Conservation (phyloP, 768 basidiomycete species). For the Boletus rubroflammeus region DNA sequence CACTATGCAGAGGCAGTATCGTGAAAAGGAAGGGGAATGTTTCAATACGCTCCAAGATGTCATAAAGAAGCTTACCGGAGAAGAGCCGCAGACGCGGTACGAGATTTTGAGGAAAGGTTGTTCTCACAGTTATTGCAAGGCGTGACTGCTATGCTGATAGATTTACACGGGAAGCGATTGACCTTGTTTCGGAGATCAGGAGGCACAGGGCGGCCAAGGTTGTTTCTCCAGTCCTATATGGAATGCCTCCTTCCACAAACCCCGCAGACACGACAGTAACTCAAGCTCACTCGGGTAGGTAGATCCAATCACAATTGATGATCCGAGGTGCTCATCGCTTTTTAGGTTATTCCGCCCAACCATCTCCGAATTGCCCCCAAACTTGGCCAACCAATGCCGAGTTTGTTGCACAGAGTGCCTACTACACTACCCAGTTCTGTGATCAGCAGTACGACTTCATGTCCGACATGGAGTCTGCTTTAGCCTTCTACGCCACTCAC, state of each 20-base stretch:
- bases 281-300: not conserved
- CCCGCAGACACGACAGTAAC: not conserved
- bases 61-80: slow-evolving; percentile 19
- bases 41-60: slow-evolving; percentile 11
- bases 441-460: not conserved
- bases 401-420: not conserved
- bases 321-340: not conserved
- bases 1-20: slow-evolving; percentile 19
- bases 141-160: slow-evolving; percentile 3
- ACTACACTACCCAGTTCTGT: not conserved
- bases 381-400: not conserved
- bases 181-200: not conserved
- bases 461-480: not conserved
- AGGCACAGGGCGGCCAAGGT: not conserved
- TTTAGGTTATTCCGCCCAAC: slow-evolving; percentile 1
- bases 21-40: slow-evolving; percentile 19
- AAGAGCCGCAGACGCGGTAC: slow-evolving; percentile 15
- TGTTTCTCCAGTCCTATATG: not conserved
- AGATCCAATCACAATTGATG: not conserved
- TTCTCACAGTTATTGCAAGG: not conserved
- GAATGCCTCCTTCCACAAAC: not conserved
- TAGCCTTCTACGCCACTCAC: not conserved
- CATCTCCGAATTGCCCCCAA: not conserved
- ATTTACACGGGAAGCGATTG: slow-evolving; percentile 1
- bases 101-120: slow-evolving; percentile 25